Percentiles rank a stretch among this genome's conserved stretches.
phyloP scores from a whole-genome alignment of 306 rosid genomes.

The Purshia tridentata region DNA sequence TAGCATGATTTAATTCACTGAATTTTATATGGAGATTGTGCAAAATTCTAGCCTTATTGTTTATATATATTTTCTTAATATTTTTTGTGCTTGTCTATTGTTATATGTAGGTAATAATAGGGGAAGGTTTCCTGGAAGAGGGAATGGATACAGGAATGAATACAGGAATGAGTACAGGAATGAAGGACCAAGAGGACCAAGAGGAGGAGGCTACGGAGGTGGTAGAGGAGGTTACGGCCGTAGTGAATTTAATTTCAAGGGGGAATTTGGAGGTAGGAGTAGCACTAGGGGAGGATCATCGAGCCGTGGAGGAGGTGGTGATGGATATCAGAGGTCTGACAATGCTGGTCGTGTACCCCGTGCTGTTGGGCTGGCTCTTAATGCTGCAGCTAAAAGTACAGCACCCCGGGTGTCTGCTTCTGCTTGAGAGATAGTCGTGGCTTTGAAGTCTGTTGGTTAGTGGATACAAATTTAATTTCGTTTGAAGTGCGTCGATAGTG shows the following conservation, averaged over 20 bases:
- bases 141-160: conserved; percentile 29
- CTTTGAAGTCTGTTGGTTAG: neutral
- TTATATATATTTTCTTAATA: neutral
- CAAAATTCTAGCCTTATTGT: neutral
- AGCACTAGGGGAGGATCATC: conserved; percentile 53
- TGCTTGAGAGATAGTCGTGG: conserved; percentile 41
- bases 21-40: neutral
- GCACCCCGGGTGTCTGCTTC: conserved; percentile 56
- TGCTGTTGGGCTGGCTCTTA: conserved; percentile 43
- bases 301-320: conserved; percentile 63
- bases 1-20: too few relatives aligned
- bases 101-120: conserved; percentile 52
- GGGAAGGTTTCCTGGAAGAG: conserved; percentile 62
- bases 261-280: conserved; percentile 58
- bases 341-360: conserved; percentile 54
- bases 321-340: conserved; percentile 61
- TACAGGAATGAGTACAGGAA: conserved; percentile 29
- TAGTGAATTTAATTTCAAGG: conserved; percentile 48
- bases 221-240: conserved; percentile 62
- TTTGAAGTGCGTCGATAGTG: conserved; percentile 25
- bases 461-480: conserved; percentile 24
- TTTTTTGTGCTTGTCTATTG: conserved; percentile 14
- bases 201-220: conserved; percentile 67
- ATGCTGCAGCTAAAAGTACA: conserved; percentile 39
- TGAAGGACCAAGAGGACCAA: conserved; percentile 78